A percentile compares a stretch with the other conserved stretches of the same genome.
phyloP scores from a whole-genome alignment of 371 early-diverging fungal species.

The Synchytrium microbalum region DNA sequence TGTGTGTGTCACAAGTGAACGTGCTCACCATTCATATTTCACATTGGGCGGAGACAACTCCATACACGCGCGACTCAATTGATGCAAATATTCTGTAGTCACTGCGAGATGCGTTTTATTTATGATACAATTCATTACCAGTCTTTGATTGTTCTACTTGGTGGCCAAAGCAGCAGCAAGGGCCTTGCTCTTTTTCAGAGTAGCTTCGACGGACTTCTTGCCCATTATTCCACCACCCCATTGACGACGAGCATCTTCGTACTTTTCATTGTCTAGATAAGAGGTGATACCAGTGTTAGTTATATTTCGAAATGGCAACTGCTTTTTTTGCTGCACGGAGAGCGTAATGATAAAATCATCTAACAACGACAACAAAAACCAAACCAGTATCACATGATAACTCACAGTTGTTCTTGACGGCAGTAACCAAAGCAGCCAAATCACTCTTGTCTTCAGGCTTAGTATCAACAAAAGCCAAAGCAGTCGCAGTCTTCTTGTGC shows the following conservation, averaged over 20 bases:
- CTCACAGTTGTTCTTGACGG: constrained; percentile 79
- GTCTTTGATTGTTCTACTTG: background rate
- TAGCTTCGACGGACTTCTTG: constrained; percentile 78
- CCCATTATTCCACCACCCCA: constrained; percentile 99
- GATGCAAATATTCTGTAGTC: too few relatives aligned
- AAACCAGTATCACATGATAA: too few relatives aligned
- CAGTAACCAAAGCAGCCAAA: constrained; percentile 78
- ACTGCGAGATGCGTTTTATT: too few relatives aligned
- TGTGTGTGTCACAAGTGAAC: too few relatives aligned
- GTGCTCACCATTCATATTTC: too few relatives aligned
- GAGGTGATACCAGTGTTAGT: constrained; percentile 32
- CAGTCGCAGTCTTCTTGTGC: constrained; percentile 98
- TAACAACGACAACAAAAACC: too few relatives aligned
- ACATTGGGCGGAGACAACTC: too few relatives aligned
- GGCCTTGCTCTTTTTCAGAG: constrained; percentile 63
- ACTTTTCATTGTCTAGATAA: constrained; percentile 68
- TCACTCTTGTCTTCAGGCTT: constrained; percentile 92
- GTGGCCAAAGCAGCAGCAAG: background rate
- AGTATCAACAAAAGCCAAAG: constrained; percentile 91
- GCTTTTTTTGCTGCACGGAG: too few relatives aligned
- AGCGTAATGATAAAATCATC: too few relatives aligned
- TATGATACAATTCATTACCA: too few relatives aligned
- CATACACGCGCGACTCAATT: too few relatives aligned
- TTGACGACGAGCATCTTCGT: constrained; percentile 77
- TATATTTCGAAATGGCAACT: too few relatives aligned